A percentile compares a stretch with the other conserved stretches of the same genome.
These are phyloP conservation scores for Phytophthora aleatoria DNA, from an alignment of 352 stramenopile species.

Conservation along the genomic window DNA sequence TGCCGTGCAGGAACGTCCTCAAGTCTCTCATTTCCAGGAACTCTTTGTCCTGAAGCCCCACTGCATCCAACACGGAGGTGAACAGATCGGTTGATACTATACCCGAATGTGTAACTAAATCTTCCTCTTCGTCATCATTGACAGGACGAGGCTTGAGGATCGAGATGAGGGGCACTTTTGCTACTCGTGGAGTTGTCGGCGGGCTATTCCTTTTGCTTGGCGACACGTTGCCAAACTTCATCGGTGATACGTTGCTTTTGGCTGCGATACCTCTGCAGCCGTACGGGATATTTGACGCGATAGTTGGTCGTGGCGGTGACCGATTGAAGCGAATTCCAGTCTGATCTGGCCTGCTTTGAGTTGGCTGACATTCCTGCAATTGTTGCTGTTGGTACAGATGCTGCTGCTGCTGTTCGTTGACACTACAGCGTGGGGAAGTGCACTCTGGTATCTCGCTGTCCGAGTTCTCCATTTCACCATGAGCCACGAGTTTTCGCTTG, in stretches of 20 bases:
- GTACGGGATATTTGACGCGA: constrained; percentile 23
- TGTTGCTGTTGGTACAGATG: constrained; percentile 13
- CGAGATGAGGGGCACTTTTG: constrained; percentile 31
- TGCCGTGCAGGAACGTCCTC: constrained; percentile 50
- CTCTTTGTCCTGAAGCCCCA: constrained; percentile 46
- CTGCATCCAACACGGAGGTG: constrained; percentile 36
- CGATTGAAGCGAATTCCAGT: constrained; percentile 29
- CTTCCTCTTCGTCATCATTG: constrained; percentile 14
- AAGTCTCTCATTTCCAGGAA: constrained; percentile 53
- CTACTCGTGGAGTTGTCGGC: constrained; percentile 14
- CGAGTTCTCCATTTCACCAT: constrained; percentile 26
- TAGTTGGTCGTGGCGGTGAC: constrained; percentile 26
- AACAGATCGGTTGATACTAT: constrained; percentile 54
- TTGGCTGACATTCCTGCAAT: constrained; percentile 15
- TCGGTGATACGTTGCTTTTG: constrained; percentile 15
- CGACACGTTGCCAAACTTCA: constrained; percentile 11
- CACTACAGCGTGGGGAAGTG: constrained; percentile 25
- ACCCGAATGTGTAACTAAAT: not conserved
- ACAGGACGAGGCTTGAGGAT: constrained; percentile 25
- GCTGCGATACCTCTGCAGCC: constrained; percentile 20
- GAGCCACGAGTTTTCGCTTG: constrained; percentile 42
- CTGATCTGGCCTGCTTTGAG: constrained; percentile 9
- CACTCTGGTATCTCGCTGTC: constrained; percentile 27
- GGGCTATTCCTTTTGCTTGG: constrained; percentile 14
- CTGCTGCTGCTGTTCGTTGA: constrained; percentile 26